Evolutionary conservation across 2,329 filamentous ascomycete genomes (phyloP).

Genomic region (Rhinocladiella mackenziei): DNA sequence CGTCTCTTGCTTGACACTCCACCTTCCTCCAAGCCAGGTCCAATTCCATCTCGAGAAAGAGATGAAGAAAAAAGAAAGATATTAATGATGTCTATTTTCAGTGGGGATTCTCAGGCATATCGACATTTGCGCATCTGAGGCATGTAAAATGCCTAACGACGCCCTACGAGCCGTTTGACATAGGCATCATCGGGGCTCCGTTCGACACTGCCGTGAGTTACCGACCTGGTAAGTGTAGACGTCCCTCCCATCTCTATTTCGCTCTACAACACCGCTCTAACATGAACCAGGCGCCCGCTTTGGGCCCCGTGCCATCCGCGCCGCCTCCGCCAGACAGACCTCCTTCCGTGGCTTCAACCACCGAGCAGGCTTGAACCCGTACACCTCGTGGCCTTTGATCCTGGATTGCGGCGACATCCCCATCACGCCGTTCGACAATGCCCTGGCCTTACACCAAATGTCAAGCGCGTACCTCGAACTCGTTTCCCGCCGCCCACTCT

Average conservation of each 20-base stretch:
- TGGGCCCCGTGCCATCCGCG: constrained; percentile 80
- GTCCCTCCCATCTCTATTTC: background rate
- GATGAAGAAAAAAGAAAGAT: background rate
- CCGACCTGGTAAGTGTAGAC: constrained; percentile 53
- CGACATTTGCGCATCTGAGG: constrained; percentile 68
- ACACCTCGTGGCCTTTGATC: constrained; percentile 70
- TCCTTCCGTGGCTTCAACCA: constrained; percentile 78
- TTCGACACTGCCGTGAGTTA: constrained; percentile 72
- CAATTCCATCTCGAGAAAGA: background rate
- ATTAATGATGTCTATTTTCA: background rate
- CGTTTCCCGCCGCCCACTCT: constrained; percentile 41
- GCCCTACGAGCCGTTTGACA: constrained; percentile 62
- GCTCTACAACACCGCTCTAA: background rate
- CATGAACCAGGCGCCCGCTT: constrained; percentile 61
- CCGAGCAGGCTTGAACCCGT: constrained; percentile 78
- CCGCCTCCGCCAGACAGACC: constrained; percentile 76
- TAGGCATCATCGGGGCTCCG: constrained; percentile 67
- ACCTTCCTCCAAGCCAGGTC: background rate
- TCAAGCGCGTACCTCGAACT: constrained; percentile 73
- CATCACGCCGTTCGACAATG: constrained; percentile 81
- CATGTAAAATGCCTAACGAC: constrained; percentile 66
- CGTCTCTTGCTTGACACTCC: background rate
- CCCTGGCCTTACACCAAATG: constrained; percentile 77
- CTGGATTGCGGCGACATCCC: constrained; percentile 91
- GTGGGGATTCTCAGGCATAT: constrained; percentile 70